phyloP scores from a whole-genome alignment of 768 basidiomycete genomes.

The Boletus pseudo-olivaceus region DNA sequence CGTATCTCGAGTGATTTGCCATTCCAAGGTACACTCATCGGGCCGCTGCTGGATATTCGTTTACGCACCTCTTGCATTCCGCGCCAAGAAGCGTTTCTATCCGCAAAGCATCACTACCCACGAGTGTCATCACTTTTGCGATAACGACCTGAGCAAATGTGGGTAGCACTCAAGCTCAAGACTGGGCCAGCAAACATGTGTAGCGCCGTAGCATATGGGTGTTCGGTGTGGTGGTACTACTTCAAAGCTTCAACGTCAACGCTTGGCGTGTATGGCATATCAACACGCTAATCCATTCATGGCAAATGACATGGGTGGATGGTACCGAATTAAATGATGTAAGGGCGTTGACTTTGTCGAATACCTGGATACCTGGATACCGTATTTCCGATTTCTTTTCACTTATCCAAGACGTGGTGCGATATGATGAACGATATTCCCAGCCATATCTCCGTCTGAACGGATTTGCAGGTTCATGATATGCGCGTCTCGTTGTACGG shows the following conservation, averaged over 20 bases:
- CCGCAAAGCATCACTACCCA: background rate
- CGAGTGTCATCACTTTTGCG: background rate
- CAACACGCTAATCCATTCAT: background rate
- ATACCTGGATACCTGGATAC: background rate
- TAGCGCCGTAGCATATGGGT: too few species aligned
- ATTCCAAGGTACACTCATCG: background rate
- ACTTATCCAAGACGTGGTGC: background rate
- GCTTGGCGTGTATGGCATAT: background rate
- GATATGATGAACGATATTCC: background rate
- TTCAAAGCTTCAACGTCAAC: background rate
- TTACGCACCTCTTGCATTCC: background rate
- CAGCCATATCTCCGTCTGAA: background rate
- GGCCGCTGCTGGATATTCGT: too few species aligned
- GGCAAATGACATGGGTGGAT: background rate
- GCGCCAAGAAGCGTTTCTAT: background rate
- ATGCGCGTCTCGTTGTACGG: background rate
- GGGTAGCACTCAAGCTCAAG: too few species aligned
- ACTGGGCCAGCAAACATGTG: too few species aligned
- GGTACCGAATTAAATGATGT: background rate
- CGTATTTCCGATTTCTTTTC: background rate
- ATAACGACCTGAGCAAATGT: background rate
- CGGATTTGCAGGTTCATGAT: background rate
- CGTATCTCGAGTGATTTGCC: background rate
- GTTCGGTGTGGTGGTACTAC: background rate
- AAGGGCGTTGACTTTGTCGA: background rate